Percentiles rank a stretch among this genome's conserved stretches.
These are phyloP conservation scores for Prototheca wickerhamii DNA, from an alignment of 163 green algal species.

Conservation along the genomic window DNA sequence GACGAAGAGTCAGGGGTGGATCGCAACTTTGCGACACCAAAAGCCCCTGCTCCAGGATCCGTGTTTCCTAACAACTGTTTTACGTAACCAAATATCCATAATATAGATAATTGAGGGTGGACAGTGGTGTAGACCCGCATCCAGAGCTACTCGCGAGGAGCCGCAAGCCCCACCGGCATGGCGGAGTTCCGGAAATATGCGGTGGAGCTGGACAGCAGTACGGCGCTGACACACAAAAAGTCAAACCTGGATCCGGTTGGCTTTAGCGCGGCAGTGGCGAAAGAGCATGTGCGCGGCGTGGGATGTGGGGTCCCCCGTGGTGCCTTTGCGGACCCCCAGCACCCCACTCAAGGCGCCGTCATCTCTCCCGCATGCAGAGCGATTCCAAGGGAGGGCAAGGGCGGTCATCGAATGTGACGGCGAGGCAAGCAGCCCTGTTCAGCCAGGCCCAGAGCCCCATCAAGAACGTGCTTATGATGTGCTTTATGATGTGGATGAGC, in stretches of 20 bases:
- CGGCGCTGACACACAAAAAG: constrained; percentile 6
- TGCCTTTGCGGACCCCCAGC: background rate
- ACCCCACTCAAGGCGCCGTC: background rate
- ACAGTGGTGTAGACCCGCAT: background rate
- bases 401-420: background rate
- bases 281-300: constrained; percentile 22
- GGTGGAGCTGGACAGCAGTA: constrained; percentile 21
- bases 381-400: background rate
- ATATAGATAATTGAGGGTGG: background rate
- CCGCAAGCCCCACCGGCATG: constrained; percentile 12
- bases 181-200: constrained; percentile 29
- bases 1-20: no score
- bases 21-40: no score
- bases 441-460: constrained; percentile 40
- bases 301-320: constrained; percentile 2
- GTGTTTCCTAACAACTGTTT: no score
- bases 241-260: constrained; percentile 34
- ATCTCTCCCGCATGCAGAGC: background rate
- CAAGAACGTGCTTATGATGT: constrained; percentile 82
- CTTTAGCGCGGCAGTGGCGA: constrained; percentile 19
- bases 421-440: constrained; percentile 35
- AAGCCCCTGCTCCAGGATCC: no score
- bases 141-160: background rate
- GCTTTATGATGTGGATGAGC: constrained; percentile 95
- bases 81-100: background rate